These are phyloP conservation scores for Aegilops sharonensis DNA, from an alignment of 176 grass and related monocot genomes.

Conservation along the genomic window DNA sequence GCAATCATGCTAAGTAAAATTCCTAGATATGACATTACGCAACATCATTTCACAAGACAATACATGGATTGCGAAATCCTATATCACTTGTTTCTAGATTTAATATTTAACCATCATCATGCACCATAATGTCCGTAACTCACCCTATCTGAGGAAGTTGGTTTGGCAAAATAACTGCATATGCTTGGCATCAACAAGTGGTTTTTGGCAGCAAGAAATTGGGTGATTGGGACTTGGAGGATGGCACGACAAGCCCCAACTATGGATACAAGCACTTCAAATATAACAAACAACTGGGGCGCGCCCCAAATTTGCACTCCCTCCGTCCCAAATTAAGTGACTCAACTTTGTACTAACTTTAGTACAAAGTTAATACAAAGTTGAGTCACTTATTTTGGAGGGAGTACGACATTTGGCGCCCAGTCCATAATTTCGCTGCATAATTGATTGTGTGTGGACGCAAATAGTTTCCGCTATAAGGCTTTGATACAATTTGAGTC, in stretches of 20 bases:
- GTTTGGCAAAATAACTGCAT: constrained; percentile 10
- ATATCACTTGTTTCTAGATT: background rate
- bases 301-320: too few relatives aligned
- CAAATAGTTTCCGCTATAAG: too few relatives aligned
- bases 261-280: constrained; percentile 82
- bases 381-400: too few relatives aligned
- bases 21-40: background rate
- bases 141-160: background rate
- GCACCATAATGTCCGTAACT: background rate
- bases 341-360: too few relatives aligned
- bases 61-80: background rate
- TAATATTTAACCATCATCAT: background rate
- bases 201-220: constrained; percentile 68
- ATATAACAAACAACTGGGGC: constrained; percentile 36
- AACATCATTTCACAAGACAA: background rate
- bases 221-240: constrained; percentile 65
- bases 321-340: too few relatives aligned
- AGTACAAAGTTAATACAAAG: too few relatives aligned
- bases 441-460: too few relatives aligned
- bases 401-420: too few relatives aligned
- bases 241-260: constrained; percentile 75
- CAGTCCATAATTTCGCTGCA: too few relatives aligned
- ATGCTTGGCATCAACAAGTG: constrained; percentile 41
- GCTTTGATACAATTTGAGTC: too few relatives aligned
- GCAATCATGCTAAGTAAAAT: background rate